Conservation (phyloP, 257 asterid genomes). For the Sherardia arvensis region DNA sequence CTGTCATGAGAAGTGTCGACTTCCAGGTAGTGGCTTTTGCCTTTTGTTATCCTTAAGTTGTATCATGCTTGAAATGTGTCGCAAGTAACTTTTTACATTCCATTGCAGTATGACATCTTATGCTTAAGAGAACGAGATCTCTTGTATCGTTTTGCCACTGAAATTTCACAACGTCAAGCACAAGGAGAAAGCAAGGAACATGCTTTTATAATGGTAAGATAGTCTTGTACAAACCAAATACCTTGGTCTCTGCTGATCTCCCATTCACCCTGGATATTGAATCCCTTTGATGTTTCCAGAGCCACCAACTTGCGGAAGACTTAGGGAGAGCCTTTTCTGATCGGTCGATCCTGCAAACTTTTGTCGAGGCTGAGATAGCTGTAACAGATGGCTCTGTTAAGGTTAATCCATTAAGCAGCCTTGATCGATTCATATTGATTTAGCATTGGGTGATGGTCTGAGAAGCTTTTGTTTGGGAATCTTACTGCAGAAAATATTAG, state of each 20-base stretch:
- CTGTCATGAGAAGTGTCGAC: constrained; percentile 35
- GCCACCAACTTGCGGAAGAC: constrained; percentile 93
- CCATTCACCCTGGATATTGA: background rate
- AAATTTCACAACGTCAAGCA: constrained; percentile 54
- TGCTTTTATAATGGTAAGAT: constrained; percentile 49
- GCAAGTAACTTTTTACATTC: constrained; percentile 2
- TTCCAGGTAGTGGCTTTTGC: constrained; percentile 58
- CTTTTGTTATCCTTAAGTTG: constrained; percentile 8
- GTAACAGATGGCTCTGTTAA: constrained; percentile 39
- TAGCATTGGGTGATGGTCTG: background rate
- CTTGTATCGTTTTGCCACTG: constrained; percentile 63
- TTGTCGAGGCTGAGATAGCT: constrained; percentile 63
- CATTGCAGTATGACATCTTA: constrained; percentile 56
- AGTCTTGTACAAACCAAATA: background rate
- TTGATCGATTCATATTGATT: background rate
- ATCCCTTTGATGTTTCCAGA: constrained; percentile 30
- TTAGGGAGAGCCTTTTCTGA: constrained; percentile 86
- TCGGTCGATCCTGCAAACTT: constrained; percentile 52
- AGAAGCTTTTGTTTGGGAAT: background rate
- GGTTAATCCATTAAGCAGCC: constrained; percentile 27
- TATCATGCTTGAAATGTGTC: constrained; percentile 3
- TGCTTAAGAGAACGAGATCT: constrained; percentile 90
- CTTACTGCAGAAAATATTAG: constrained; percentile 47
- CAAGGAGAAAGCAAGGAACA: constrained; percentile 78
- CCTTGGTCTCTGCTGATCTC: background rate